A percentile compares a stretch with the other conserved stretches of the same genome.
phyloP scores from a whole-genome alignment of 2,329 filamentous ascomycete species.

The Madurella fahalii region DNA sequence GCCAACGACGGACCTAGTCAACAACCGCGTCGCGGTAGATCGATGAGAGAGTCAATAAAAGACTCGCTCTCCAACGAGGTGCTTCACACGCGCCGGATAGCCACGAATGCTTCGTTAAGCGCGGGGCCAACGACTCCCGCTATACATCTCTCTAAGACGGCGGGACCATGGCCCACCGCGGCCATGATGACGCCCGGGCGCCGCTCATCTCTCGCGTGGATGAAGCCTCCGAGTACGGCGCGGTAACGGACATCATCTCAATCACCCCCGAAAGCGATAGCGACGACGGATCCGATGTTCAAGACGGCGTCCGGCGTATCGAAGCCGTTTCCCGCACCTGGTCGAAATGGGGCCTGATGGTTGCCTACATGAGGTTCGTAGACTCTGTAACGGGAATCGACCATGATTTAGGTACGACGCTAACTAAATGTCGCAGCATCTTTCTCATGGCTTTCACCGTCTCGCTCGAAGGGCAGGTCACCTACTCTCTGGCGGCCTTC shows the following conservation, averaged over 20 bases:
- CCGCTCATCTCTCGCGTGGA: conserved; percentile 1
- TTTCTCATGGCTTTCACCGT: conserved; percentile 62
- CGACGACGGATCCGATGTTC: conserved; percentile 18
- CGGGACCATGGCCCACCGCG: conserved; percentile 4
- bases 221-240: conserved; percentile 13
- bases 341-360: conserved; percentile 30
- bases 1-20: not conserved
- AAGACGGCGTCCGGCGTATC: conserved; percentile 32
- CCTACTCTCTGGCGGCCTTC: conserved; percentile 56
- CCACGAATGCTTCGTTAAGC: not conserved
- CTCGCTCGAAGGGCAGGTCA: conserved; percentile 63
- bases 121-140: not conserved
- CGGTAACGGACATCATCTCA: not conserved
- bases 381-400: not conserved
- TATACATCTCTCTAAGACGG: not conserved
- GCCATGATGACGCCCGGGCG: conserved; percentile 5
- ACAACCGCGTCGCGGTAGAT: not conserved
- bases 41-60: not conserved
- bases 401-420: not conserved
- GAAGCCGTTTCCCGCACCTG: conserved; percentile 32
- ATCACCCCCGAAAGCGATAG: not conserved
- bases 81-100: not conserved
- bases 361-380: conserved; percentile 30
- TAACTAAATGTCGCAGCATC: conserved; percentile 30
- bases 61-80: not conserved